phyloP scores from a whole-genome alignment of 2,329 filamentous ascomycete genomes.

The Amesomyces nigricolor region DNA sequence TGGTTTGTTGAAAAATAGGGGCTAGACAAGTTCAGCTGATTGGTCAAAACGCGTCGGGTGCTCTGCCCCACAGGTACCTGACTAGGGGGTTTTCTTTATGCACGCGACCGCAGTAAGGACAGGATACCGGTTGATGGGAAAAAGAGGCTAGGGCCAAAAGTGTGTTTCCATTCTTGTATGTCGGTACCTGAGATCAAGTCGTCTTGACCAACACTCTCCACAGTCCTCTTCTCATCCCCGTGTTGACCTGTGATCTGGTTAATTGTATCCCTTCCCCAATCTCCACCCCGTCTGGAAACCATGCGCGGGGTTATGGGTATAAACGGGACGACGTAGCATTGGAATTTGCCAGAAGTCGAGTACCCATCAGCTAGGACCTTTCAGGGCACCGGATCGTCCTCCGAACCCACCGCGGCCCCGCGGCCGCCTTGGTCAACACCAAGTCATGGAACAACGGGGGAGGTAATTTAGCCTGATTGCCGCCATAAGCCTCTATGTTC shows the following conservation, averaged over 20 bases:
- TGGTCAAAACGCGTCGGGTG: too few species aligned
- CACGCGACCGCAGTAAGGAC: too few species aligned
- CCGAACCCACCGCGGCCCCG: conserved; percentile 3
- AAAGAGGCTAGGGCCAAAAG: background rate
- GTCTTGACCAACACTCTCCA: background rate
- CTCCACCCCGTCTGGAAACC: conserved; percentile 7
- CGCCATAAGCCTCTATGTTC: conserved; percentile 8
- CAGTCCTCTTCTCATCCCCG: background rate
- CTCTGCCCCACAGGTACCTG: too few species aligned
- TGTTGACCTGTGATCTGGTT: conserved; percentile 4
- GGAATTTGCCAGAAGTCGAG: background rate
- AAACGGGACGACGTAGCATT: conserved; percentile 14
- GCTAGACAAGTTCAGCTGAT: too few species aligned
- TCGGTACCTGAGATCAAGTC: too few species aligned
- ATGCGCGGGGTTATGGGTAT: conserved; percentile 15
- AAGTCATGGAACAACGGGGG: conserved; percentile 7
- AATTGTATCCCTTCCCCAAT: background rate
- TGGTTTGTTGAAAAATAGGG: too few species aligned
- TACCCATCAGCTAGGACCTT: conserved; percentile 17
- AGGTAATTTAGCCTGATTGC: conserved; percentile 23
- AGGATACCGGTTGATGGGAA: background rate
- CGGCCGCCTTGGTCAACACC: background rate
- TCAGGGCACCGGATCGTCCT: conserved; percentile 8
- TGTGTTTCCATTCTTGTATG: background rate
- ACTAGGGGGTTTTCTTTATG: too few species aligned